Evolutionary conservation across 371 early-diverging fungal genomes (phyloP), one percentile per base, ranked within the genome.

Genomic region (Conidiobolus incongruus): DNA sequence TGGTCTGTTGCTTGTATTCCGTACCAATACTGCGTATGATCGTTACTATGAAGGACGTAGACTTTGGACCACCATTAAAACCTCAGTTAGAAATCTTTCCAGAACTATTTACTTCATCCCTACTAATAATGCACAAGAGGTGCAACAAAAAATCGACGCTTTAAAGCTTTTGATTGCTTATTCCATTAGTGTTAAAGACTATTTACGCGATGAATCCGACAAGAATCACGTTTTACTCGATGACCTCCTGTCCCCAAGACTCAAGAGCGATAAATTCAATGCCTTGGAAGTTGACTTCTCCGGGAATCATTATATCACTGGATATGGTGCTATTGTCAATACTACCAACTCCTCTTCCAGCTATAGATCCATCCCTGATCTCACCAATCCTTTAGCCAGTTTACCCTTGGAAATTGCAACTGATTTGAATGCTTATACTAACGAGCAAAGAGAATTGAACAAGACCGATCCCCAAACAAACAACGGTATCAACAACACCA

Each of bases 21-120:
- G 84, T 45, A 80, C 77, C 50, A 79, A 80, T 53, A 76, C 77
- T 1, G 68, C 78, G 0, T 81, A 81, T 53, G 76, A 74, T 16
- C 59, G 82, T 15, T 83, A 72, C 57, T 51, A 51, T 30, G 51
- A 51, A 44, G 51, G 51, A 19, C 19, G 51, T 30, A 35, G 43
- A 22, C 32, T 47, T 26, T 41, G 46, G 39, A 34, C 33, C 11
- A 19, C 5, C n/a, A 23, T 49, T 19, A 51, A 58, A 35, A 67
- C 68, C 28, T 66, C 67, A 40, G 54, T 61, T 16, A 57, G 75
- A 22, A 75, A 75, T 45, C 51, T 74, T 21, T 62, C 76, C 1
- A 62, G 82, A 13, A 42, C 68, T 16, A 57, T 77, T 16, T 77
- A 75, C 75, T 58, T 69, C 29, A 57, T 61, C 31, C 66, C 71